These are phyloP conservation scores for Coniochaeta sp. DNA, from an alignment of 2,329 filamentous ascomycete genomes.

Conservation along the genomic window DNA sequence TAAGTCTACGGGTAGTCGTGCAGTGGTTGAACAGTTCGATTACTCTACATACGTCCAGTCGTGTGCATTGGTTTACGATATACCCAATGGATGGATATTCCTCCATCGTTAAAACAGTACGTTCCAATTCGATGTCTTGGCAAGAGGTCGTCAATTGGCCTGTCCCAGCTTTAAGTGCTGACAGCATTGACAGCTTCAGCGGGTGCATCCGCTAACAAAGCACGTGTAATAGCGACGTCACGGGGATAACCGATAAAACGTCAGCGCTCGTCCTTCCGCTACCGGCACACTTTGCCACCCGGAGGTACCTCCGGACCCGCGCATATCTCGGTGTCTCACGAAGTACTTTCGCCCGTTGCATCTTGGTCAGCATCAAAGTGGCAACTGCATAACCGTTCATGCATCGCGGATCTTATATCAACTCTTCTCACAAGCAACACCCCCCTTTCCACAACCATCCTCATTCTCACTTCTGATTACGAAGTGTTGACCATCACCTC, in stretches of 20 bases:
- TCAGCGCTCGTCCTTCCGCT: neutral
- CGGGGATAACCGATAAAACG: neutral
- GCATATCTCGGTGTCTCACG: neutral
- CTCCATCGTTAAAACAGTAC: too few relatives aligned
- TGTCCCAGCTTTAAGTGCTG: too few relatives aligned
- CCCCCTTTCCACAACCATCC: neutral
- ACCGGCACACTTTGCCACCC: neutral
- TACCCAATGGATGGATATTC: too few relatives aligned
- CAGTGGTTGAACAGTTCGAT: too few relatives aligned
- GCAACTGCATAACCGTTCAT: too few relatives aligned
- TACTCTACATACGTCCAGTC: too few relatives aligned
- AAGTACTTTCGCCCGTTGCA: neutral
- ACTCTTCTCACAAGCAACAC: neutral
- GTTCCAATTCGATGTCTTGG: too few relatives aligned
- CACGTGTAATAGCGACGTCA: neutral
- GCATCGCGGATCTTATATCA: neutral
- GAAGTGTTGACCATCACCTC: neutral
- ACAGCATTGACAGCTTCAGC: neutral
- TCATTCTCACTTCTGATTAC: neutral
- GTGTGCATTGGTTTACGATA: too few relatives aligned
- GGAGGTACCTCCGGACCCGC: neutral
- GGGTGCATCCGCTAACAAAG: neutral
- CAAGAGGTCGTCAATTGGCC: too few relatives aligned
- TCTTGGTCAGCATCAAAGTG: neutral
- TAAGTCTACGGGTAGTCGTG: too few relatives aligned